Evolutionary conservation across 2,329 filamentous ascomycete species (phyloP).

Genomic region (Diaporthe velutina): DNA sequence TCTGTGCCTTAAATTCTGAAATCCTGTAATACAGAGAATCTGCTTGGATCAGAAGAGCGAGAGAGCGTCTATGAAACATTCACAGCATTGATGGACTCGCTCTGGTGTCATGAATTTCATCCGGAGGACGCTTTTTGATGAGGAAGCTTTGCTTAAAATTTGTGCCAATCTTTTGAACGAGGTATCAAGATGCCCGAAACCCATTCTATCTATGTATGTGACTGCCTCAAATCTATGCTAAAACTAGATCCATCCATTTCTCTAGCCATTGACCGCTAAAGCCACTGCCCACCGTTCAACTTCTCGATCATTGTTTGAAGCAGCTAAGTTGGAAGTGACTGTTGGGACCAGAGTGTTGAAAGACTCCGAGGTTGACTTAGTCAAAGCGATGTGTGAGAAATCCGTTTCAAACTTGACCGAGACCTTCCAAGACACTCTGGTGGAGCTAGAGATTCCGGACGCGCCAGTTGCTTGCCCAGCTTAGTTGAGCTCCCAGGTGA

Average conservation of each 20-base stretch:
- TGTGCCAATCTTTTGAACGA: not conserved
- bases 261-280: not conserved
- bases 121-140: not conserved
- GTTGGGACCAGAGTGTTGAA: not conserved
- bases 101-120: no score
- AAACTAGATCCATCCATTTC: not conserved
- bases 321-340: not conserved
- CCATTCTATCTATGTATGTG: not conserved
- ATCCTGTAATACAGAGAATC: not conserved
- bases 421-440: not conserved
- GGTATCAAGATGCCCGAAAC: not conserved
- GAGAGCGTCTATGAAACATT: not conserved
- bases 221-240: not conserved
- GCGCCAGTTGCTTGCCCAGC: not conserved
- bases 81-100: no score
- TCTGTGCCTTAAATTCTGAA: not conserved
- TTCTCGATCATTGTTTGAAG: not conserved
- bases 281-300: not conserved
- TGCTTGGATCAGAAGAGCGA: not conserved
- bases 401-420: not conserved
- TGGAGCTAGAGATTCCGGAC: not conserved
- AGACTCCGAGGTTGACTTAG: no score
- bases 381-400: not conserved
- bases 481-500: conserved; percentile 2
- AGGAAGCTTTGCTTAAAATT: not conserved